Evolutionary conservation across 2,329 filamentous ascomycete genomes (phyloP), one percentile per base, ranked within the genome.

Genomic region (Fusarium papillatum): DNA sequence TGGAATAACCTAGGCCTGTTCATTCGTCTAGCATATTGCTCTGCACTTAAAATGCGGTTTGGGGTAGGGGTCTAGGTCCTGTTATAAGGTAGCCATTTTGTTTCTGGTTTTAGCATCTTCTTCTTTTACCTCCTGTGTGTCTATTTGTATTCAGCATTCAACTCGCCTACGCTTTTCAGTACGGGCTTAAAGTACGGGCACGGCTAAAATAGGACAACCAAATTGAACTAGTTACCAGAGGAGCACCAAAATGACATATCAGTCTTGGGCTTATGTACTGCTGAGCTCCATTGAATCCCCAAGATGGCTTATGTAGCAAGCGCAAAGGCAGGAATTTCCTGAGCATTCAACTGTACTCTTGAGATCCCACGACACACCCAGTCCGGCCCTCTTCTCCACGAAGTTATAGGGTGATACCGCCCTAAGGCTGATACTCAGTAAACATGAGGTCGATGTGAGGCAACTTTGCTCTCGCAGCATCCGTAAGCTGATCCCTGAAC

Each of bases 371-470:
- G n/a, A 46, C n/a, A 46, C n/a, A 46, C n/a, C 41, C n/a, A 46
- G 41, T 22, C 41, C 41, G 22, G 41, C 19, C 41, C 41, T 13
- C 41, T 46, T 46, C 41, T 46, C 41, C 41, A 14, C 41, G 41
- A 46, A 46, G n/a, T 46, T 46, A 46, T n/a, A n/a, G 41, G 41
- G 41, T 9, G 41, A 22, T 46, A 46, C 19, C n/a, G 41, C n/a
- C 11, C 41, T 46, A 67, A 26, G 64, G 64, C 55, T 71, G 65
- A 36, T 71, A 68, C 31, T 71, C 64, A 31, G 64, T 68, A 61
- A 68, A 68, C 41, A 71, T 66, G 1, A 71, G 34, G 60, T 67
- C 59, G 34, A 71, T 55, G 10, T 53, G 10, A 31, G 46, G 31
- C 17, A 53, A 59, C 41, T 71, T 17, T 41, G 55, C 50, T 48